Evolutionary conservation across 306 rosid species (phyloP).

Genomic region (Senna tora): DNA sequence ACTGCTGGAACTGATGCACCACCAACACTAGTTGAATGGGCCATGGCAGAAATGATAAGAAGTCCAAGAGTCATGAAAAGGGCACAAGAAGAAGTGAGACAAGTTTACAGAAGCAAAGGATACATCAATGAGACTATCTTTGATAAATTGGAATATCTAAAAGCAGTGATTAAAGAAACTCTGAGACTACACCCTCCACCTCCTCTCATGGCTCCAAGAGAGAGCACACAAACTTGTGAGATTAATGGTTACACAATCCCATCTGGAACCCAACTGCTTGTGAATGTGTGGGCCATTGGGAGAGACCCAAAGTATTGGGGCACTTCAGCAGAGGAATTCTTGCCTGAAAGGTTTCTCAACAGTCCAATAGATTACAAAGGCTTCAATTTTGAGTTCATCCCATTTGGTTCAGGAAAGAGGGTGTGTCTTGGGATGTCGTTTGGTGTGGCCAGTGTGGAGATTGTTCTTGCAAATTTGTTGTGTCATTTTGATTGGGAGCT

Average conservation of each 20-base stretch:
- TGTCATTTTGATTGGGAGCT: slow-evolving; percentile 34
- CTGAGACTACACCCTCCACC: slow-evolving; percentile 32
- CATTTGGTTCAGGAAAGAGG: slow-evolving; percentile 19
- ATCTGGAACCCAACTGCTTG: neutral
- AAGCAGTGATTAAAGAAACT: slow-evolving; percentile 28
- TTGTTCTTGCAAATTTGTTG: neutral
- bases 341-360: slow-evolving; percentile 27
- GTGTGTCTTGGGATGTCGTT: slow-evolving; percentile 3
- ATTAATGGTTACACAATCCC: slow-evolving; percentile 27
- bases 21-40: slow-evolving; percentile 24
- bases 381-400: slow-evolving; percentile 1
- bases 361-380: neutral
- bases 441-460: neutral
- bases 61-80: neutral
- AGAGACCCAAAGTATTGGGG: slow-evolving; percentile 32
- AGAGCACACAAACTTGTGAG: slow-evolving; percentile 11
- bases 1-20: slow-evolving; percentile 33
- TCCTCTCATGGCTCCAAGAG: slow-evolving; percentile 30
- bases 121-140: neutral
- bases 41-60: slow-evolving; percentile 1
- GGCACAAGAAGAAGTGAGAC: slow-evolving; percentile 34
- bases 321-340: slow-evolving; percentile 8
- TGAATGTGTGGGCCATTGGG: slow-evolving; percentile 4
- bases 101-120: slow-evolving; percentile 5
- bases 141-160: slow-evolving; percentile 8